A percentile compares a stretch with the other conserved stretches of the same genome.
Conservation (phyloP, 768 basidiomycete species). For the Amanita muscaria region DNA sequence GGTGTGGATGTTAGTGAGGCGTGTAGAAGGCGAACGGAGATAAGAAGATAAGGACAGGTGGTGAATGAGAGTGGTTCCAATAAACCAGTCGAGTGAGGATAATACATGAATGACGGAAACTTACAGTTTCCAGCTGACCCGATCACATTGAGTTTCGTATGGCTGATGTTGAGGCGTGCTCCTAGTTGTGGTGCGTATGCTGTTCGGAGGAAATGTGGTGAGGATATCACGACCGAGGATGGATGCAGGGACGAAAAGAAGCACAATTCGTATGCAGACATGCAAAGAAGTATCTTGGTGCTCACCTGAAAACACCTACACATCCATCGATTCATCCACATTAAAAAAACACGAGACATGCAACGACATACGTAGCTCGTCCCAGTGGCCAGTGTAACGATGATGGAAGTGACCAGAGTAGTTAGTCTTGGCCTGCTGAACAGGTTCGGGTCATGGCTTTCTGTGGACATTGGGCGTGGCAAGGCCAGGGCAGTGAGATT, state of each 20-base stretch:
- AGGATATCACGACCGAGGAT: not conserved
- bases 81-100: not conserved
- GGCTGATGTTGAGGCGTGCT: constrained; percentile 59
- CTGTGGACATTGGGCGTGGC: not conserved
- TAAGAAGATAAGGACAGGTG: not conserved
- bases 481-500: not conserved
- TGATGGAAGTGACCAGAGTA: constrained; percentile 45
- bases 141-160: constrained; percentile 77
- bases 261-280: not conserved
- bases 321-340: not conserved
- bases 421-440: constrained; percentile 33
- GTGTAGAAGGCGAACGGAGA: not conserved
- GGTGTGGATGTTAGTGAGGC: not conserved
- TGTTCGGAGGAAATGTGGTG: constrained; percentile 15
- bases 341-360: not conserved
- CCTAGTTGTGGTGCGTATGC: constrained; percentile 88
- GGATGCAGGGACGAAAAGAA: not conserved
- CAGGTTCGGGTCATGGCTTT: constrained; percentile 10
- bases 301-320: constrained; percentile 38
- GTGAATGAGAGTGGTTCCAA: too few relatives aligned
- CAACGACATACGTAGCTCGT: constrained; percentile 63
- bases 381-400: constrained; percentile 56
- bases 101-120: constrained; percentile 13
- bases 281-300: not conserved
- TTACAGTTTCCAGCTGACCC: constrained; percentile 72